Percentiles rank a stretch among this genome's conserved stretches.
Evolutionary conservation across 2,329 filamentous ascomycete species (phyloP).

Genomic region (Pseudopithomyces maydicus): DNA sequence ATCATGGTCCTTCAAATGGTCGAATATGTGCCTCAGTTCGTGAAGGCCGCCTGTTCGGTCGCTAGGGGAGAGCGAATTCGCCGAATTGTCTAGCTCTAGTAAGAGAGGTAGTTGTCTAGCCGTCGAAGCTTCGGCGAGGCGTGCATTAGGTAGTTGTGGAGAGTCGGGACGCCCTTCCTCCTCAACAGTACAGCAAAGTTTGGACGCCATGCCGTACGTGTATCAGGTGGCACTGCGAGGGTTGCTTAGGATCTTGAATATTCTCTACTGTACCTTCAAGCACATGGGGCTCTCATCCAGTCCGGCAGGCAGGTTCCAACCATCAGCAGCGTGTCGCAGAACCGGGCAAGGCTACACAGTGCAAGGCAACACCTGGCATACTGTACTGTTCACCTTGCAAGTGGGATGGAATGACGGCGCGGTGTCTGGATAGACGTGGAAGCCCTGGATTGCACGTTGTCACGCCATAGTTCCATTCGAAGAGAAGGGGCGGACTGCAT

Average conservation of each 20-base stretch:
- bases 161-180: constrained; percentile 32
- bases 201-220: constrained; percentile 32
- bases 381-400: too few relatives aligned
- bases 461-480: too few relatives aligned
- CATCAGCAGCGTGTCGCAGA: not conserved
- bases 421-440: too few relatives aligned
- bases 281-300: constrained; percentile 16
- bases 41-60: constrained; percentile 36
- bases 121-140: constrained; percentile 27
- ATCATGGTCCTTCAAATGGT: constrained; percentile 26
- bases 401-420: too few relatives aligned
- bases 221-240: not conserved
- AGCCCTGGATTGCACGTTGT: too few relatives aligned
- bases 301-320: not conserved
- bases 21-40: constrained; percentile 41
- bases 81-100: constrained; percentile 20
- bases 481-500: too few relatives aligned
- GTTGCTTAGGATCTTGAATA: constrained; percentile 1
- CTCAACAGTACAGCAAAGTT: constrained; percentile 40
- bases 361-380: too few relatives aligned
- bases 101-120: constrained; percentile 34
- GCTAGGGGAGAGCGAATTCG: constrained; percentile 36
- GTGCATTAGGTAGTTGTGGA: constrained; percentile 41
- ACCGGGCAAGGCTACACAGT: not conserved
- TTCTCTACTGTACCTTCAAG: not conserved